Base-by-base conservation (phyloP, 1,139 yeast species). In the Geotrichum reessii region DNA sequence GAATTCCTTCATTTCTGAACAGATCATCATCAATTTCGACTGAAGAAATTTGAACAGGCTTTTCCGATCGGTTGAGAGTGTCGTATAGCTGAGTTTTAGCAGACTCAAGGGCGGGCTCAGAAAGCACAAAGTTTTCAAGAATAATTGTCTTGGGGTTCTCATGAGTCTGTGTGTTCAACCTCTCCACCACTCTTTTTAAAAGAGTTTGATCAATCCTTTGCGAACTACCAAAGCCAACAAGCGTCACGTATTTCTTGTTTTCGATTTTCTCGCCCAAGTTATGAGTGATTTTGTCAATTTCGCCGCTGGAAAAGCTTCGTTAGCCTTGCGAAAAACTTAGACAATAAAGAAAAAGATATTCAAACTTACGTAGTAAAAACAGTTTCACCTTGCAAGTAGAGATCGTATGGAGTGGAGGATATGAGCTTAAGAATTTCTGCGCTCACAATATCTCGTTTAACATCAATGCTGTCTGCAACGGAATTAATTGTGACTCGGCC, bases 401-500 rank as follows among this genome's bases (percentile, higher is more conserved):
- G 25, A 28, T 53, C 56, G 27, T 53, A 50, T n/a, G 56, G 47
- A 25, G 56, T 44, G 7, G 47, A 37, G 17, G 53, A 12, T 6
- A 27, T 28, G 2, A 31, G 21, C 12, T 28, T 9, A 7, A 44
- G 52, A 31, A 57, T 31, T 27, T 57, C 53, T 14, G 46, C 47
- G 33, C 47, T 31, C 8, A 47, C 59, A 24, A 50, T 48, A 7
- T 33, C 49, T 48, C 59, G 52, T 6, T 49, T 47, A 19, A 57
- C 51, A 24, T 57, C 59, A 14, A 57, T 52, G 25, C 48, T 24
- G 24, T 47, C 42, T 5, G 59, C 56, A 17, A 57, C 44, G n/a
- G 56, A 53, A 9, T 53, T 52, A n/a, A 57, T 53, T 17, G 56
- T 57, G 9, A 51, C 47, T 24, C 59, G 53, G 5, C 56, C 59